These are phyloP conservation scores for Dactylonectria estremocensis DNA, from an alignment of 2,329 filamentous ascomycete genomes.

Conservation along the genomic window DNA sequence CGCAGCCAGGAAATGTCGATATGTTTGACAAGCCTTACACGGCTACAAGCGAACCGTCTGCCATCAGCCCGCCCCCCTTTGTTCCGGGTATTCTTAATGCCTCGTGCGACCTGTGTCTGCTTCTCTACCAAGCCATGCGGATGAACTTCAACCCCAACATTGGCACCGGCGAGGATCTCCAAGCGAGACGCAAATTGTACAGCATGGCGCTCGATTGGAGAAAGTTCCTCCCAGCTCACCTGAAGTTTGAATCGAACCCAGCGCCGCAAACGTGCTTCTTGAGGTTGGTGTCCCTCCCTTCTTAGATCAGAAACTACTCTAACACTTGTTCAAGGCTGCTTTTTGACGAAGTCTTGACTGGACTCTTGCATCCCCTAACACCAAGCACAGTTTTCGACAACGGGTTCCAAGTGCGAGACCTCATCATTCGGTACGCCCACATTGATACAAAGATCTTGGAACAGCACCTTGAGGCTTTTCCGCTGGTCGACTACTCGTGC, in stretches of 20 bases:
- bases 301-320: neutral
- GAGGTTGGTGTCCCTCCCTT: slow-evolving; percentile 7
- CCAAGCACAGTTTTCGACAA: slow-evolving; percentile 27
- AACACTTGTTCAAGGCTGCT: slow-evolving; percentile 21
- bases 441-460: slow-evolving; percentile 26
- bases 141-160: slow-evolving; percentile 22
- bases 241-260: slow-evolving; percentile 34
- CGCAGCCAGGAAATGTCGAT: slow-evolving; percentile 17
- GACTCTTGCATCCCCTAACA: slow-evolving; percentile 26
- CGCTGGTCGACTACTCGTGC: slow-evolving; percentile 33
- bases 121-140: slow-evolving; percentile 34
- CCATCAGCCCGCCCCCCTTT: slow-evolving; percentile 18
- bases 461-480: slow-evolving; percentile 25
- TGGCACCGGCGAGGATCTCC: slow-evolving; percentile 25
- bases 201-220: slow-evolving; percentile 24
- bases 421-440: slow-evolving; percentile 28
- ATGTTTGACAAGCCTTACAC: slow-evolving; percentile 27
- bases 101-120: slow-evolving; percentile 33
- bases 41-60: neutral
- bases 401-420: slow-evolving; percentile 14
- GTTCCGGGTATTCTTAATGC: slow-evolving; percentile 27
- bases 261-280: slow-evolving; percentile 36
- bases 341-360: slow-evolving; percentile 32
- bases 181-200: slow-evolving; percentile 15
- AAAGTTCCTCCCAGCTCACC: slow-evolving; percentile 20